These are phyloP conservation scores for Paecilomyces niveus DNA, from an alignment of 2,329 filamentous ascomycete genomes.

Conservation along the genomic window DNA sequence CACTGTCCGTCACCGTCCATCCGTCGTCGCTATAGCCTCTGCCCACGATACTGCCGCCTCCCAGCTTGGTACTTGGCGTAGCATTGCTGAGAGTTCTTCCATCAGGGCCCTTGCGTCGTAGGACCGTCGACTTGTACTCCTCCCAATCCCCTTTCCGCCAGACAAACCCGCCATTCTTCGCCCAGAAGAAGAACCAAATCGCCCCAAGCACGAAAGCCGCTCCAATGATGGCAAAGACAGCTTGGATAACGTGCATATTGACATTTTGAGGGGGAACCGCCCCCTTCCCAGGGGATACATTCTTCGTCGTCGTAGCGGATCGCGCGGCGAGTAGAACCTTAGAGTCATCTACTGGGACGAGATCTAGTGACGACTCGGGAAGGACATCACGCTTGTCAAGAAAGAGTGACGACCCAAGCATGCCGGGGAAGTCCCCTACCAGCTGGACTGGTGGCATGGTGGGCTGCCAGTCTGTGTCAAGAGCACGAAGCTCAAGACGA, in stretches of 20 bases:
- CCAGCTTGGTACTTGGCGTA: constrained; percentile 73
- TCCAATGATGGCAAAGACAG: constrained; percentile 78
- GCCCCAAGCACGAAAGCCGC: constrained; percentile 63
- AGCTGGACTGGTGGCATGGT: constrained; percentile 25
- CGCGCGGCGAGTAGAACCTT: constrained; percentile 21
- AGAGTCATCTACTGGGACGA: constrained; percentile 15
- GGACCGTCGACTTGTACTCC: constrained; percentile 92
- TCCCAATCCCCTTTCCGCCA: constrained; percentile 89
- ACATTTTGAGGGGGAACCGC: constrained; percentile 34
- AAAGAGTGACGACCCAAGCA: constrained; percentile 7
- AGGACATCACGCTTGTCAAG: constrained; percentile 4
- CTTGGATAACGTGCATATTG: constrained; percentile 62
- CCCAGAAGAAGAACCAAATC: constrained; percentile 99
- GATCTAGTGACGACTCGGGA: constrained; percentile 3
- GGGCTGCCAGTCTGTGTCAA: constrained; percentile 14
- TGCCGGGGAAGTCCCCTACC: constrained; percentile 15
- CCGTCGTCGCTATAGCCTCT: constrained; percentile 56
- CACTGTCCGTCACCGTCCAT: constrained; percentile 29
- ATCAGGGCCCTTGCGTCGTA: constrained; percentile 82
- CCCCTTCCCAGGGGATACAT: constrained; percentile 25
- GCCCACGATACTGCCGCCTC: constrained; percentile 70
- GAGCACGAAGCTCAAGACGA: constrained; percentile 30
- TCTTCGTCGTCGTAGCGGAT: constrained; percentile 13
- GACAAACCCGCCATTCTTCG: constrained; percentile 88
- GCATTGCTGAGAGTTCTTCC: constrained; percentile 78